Evolutionary conservation across 495 filamentous ascomycete species (phyloP), one percentile per base, ranked within the genome.

Genomic region (Podospora comata): DNA sequence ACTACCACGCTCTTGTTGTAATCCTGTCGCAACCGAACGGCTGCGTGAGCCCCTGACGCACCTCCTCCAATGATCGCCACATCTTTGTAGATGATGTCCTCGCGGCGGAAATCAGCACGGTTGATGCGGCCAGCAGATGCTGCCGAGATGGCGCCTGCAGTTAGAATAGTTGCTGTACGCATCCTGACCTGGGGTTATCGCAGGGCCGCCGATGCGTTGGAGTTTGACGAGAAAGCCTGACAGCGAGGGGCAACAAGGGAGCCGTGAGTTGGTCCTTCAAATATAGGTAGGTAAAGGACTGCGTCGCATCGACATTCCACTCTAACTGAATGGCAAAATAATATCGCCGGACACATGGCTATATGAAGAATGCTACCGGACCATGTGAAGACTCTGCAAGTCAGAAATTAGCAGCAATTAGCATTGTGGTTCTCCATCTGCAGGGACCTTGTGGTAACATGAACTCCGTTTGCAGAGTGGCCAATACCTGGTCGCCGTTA

Each of bases 61-160:
- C 83, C 82, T 16, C 83, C 82, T 16, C 83, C 81, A 54, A 84
- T 72, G 34, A 85, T 72, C 18, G 70, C 77, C 20, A 83, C 78
- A 74, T 74, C 74, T 48, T 32, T 70, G 7, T 56, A 23, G 15
- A 74, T 71, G 57, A 68, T 70, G 15, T 67, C 59, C 6, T 39
- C 28, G 3, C 11, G 57, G 20, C 11, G 26, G 5, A 60, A 60
- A 18, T 34, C 30, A 11, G 26, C 5, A 7, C 56, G 56, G 27
- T 60, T 56, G 44, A 59, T 61, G 6, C 30, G 30, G 15, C 39
- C 39, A 48, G 39, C 39, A 16, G 39, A 48, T 2, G 39, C 39
- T 13, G 13, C 39, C 2, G 39, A 48, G 13, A 48, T 13, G 2
- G 39, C 13, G 15, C 39, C 39, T 16, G 39, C 39, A 2, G 39